Conservation (phyloP, 345 rosid genomes). For the Toxicodendron radicans region DNA sequence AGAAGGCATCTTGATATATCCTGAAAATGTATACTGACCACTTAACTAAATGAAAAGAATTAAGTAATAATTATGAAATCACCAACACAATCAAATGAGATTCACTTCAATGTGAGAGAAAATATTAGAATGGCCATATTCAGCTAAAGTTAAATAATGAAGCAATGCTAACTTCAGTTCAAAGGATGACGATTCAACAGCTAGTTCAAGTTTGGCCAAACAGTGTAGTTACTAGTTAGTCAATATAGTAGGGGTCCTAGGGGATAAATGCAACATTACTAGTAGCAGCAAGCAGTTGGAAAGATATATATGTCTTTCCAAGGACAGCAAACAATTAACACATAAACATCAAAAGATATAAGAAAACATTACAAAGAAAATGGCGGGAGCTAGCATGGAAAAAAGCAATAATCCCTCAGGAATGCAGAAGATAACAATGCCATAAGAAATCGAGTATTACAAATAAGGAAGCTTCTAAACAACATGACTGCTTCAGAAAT, state of each 20-base stretch:
- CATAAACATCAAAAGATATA: no score
- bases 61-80: not conserved
- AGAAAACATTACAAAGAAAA: not conserved
- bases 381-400: not conserved
- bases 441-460: not conserved
- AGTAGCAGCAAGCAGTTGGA: no score
- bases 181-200: not conserved
- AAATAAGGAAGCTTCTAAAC: no score
- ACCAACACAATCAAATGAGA: not conserved
- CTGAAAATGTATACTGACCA: conserved; percentile 35
- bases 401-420: not conserved
- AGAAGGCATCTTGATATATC: conserved; percentile 95
- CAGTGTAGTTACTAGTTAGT: no score
- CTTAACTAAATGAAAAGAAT: conserved; percentile 5
- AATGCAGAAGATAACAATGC: not conserved
- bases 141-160: conserved; percentile 10
- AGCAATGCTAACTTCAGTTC: not conserved
- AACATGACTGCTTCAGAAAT: no score
- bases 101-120: not conserved
- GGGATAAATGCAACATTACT: no score
- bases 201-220: not conserved
- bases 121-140: conserved; percentile 13
- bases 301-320: no score
- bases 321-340: no score
- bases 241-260: no score